These are phyloP conservation scores for Kazachstania psychrophila DNA, from an alignment of 805 yeast genomes.

Conservation along the genomic window DNA sequence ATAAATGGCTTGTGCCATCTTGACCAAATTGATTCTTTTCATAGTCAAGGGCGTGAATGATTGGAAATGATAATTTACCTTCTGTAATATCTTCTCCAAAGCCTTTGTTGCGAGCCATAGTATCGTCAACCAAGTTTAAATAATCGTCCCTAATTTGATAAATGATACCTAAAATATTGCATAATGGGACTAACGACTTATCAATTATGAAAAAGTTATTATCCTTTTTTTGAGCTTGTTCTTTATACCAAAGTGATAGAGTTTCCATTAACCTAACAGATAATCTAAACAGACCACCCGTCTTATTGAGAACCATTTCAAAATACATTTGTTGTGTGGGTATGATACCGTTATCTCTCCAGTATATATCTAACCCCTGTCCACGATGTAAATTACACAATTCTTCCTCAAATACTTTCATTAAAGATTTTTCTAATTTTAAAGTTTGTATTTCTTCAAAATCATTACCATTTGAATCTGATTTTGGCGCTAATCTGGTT, in stretches of 20 bases:
- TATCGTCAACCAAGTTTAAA: conserved; percentile 47
- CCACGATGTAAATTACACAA: conserved; percentile 78
- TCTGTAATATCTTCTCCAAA: conserved; percentile 80
- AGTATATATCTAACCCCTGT: conserved; percentile 79
- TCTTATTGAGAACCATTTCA: conserved; percentile 76
- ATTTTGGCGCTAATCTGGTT: conserved; percentile 26
- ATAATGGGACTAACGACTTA: conserved; percentile 43
- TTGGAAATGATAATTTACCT: conserved; percentile 83
- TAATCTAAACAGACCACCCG: conserved; percentile 80
- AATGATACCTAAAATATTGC: conserved; percentile 69
- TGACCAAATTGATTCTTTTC: conserved; percentile 12
- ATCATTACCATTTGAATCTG: not conserved
- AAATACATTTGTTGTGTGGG: conserved; percentile 60
- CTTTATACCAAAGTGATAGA: conserved; percentile 8
- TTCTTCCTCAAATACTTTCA: conserved; percentile 53
- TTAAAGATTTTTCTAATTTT: conserved; percentile 21
- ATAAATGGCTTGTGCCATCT: conserved; percentile 19
- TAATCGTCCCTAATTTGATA: conserved; percentile 86
- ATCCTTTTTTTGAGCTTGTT: not conserved
- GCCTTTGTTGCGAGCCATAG: conserved; percentile 55
- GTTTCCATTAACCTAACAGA: conserved; percentile 55
- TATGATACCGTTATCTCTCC: conserved; percentile 56
- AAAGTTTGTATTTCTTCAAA: conserved; percentile 4
- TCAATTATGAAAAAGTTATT: not conserved
- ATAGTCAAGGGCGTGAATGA: conserved; percentile 51